Percentiles rank a stretch among this genome's conserved stretches.
phyloP scores from a whole-genome alignment of 257 asterid genomes.

The Nicotiana sylvestris region DNA sequence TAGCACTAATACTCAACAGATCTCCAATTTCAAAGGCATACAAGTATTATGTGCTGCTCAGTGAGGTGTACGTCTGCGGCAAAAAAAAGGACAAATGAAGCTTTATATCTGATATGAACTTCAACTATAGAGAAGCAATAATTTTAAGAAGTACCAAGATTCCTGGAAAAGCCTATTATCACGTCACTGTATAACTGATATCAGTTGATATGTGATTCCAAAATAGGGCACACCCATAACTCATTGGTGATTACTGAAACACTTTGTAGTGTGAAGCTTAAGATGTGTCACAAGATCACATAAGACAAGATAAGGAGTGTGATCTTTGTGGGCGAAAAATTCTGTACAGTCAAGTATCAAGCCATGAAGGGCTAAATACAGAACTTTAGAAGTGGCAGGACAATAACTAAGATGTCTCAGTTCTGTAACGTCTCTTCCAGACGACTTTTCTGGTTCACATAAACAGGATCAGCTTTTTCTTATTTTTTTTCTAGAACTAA shows the following conservation, averaged over 20 bases:
- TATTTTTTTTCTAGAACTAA: background rate
- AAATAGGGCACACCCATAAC: background rate
- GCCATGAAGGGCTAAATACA: background rate
- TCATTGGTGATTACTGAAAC: background rate
- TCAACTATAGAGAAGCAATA: background rate
- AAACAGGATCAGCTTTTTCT: background rate
- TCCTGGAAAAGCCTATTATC: background rate
- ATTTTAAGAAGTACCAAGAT: background rate
- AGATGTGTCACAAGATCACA: background rate
- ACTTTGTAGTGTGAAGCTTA: slow-evolving; percentile 1
- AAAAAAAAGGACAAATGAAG: background rate
- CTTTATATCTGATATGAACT: background rate
- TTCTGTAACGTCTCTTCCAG: background rate
- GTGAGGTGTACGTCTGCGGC: background rate
- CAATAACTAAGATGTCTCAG: background rate
- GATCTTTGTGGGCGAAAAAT: background rate
- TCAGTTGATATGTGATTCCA: background rate
- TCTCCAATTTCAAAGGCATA: background rate
- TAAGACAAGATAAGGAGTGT: background rate
- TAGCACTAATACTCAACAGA: background rate
- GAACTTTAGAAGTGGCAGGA: background rate
- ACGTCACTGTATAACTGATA: background rate
- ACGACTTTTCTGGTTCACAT: background rate
- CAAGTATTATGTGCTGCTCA: background rate
- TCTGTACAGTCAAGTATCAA: background rate